Evolutionary conservation across 208 protist species (phyloP).

Genomic region (Trypanosoma vivax): DNA sequence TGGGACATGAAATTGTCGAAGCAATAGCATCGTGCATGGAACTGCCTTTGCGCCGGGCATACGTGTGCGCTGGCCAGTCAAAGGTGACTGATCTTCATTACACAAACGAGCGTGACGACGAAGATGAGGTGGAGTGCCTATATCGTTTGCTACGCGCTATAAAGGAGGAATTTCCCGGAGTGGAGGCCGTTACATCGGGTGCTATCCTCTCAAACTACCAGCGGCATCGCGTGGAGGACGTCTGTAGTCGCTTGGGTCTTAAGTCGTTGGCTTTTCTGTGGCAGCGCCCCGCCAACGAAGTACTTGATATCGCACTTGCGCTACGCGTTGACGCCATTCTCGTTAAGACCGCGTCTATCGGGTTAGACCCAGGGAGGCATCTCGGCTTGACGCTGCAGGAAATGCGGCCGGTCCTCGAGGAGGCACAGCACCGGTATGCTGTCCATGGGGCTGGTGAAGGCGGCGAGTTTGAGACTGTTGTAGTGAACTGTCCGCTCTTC

Average conservation of each 20-base stretch:
- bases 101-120: slow-evolving; percentile 31
- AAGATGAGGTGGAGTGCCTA: slow-evolving; percentile 98
- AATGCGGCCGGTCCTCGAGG: slow-evolving; percentile 56
- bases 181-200: slow-evolving; percentile 94
- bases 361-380: slow-evolving; percentile 82
- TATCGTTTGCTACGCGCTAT: slow-evolving; percentile 85
- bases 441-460: slow-evolving; percentile 98
- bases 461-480: slow-evolving; percentile 99
- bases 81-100: slow-evolving; percentile 83
- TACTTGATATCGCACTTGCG: slow-evolving; percentile 92
- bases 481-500: slow-evolving; percentile 95
- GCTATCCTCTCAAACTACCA: slow-evolving; percentile 98
- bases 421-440: slow-evolving; percentile 49
- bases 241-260: slow-evolving; percentile 93
- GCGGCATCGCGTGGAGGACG: slow-evolving; percentile 95
- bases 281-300: slow-evolving; percentile 83
- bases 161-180: slow-evolving; percentile 77
- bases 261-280: slow-evolving; percentile 95
- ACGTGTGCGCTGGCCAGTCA: slow-evolving; percentile 64
- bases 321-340: slow-evolving; percentile 87
- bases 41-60: slow-evolving; percentile 88
- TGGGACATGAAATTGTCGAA: slow-evolving; percentile 92
- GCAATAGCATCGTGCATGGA: slow-evolving; percentile 85
- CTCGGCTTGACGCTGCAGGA: slow-evolving; percentile 83
- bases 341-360: slow-evolving; percentile 95